A percentile compares a stretch with the other conserved stretches of the same genome.
Conservation (phyloP, 108 stramenopile species). For the Nitzschia palea region DNA sequence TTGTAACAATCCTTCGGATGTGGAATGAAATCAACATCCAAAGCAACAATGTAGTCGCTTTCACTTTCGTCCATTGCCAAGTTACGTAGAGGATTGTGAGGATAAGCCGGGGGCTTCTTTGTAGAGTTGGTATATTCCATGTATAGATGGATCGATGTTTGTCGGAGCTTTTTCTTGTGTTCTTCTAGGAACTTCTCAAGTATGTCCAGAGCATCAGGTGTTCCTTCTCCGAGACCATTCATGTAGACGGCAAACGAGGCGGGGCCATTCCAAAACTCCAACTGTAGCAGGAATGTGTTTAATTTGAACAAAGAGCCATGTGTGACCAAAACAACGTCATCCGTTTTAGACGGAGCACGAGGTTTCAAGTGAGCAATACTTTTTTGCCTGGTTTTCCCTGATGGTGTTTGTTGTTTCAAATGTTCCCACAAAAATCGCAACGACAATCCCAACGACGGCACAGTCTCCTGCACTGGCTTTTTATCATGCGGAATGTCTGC, state of each 20-base stretch:
- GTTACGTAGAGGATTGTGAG: slow-evolving; percentile 33
- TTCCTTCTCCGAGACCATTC: too few species aligned
- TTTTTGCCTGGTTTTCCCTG: not conserved
- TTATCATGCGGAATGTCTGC: too few species aligned
- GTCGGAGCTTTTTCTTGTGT: not conserved
- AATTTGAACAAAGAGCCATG: not conserved
- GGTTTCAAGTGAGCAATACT: not conserved
- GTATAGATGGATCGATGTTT: slow-evolving; percentile 4
- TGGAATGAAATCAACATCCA: slow-evolving; percentile 40
- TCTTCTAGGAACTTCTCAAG: not conserved
- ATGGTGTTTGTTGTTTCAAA: not conserved
- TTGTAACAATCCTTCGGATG: not conserved
- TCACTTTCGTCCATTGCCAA: slow-evolving; percentile 23
- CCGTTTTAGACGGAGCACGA: not conserved
- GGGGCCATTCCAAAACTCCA: slow-evolving; percentile 12
- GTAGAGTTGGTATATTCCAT: not conserved
- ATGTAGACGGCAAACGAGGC: slow-evolving; percentile 12
- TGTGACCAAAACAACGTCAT: slow-evolving; percentile 1
- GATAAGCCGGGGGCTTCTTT: slow-evolving; percentile 10
- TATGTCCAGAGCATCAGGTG: not conserved
- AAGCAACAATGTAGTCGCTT: slow-evolving; percentile 23
- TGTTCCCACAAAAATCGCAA: not conserved
- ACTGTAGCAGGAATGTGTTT: not conserved
- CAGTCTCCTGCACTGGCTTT: too few species aligned
- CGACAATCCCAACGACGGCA: too few species aligned